Evolutionary conservation across 1,284 basidiomycete species (phyloP).

Genomic region (Meira nashicola): DNA sequence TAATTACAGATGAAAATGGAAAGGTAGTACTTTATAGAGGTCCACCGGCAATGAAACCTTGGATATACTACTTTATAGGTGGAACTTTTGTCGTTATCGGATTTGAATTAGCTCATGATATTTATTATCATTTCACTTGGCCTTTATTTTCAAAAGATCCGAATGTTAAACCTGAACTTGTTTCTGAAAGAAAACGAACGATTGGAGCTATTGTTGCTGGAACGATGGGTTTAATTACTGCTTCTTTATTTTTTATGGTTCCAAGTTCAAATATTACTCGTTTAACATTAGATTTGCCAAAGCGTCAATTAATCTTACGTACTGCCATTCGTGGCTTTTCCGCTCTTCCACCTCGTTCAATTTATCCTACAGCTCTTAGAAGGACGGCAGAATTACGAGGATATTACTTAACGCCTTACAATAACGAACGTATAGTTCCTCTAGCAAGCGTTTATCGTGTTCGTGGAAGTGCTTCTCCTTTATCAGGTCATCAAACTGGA

Average conservation of each 20-base stretch:
- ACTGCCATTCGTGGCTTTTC: constrained; percentile 3
- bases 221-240: neutral
- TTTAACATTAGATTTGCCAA: neutral
- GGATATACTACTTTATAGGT: neutral
- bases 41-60: constrained; percentile 5
- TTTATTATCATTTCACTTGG: constrained; percentile 8
- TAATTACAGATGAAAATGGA: neutral
- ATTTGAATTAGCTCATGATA: neutral
- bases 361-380: neutral
- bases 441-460: constrained; percentile 2
- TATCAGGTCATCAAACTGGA: neutral
- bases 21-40: constrained; percentile 7
- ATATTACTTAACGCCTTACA: neutral
- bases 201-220: neutral
- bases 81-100: neutral
- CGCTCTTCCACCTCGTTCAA: neutral
- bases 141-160: constrained; percentile 7
- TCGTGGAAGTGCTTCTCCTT: constrained; percentile 5
- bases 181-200: neutral
- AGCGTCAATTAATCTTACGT: constrained; percentile 4
- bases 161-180: neutral
- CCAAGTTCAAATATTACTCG: neutral
- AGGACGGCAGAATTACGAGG: constrained; percentile 8
- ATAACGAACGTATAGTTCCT: constrained; percentile 6
- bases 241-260: constrained; percentile 1